These are phyloP conservation scores for Calvatia gigantea DNA, from an alignment of 768 basidiomycete genomes.

Conservation along the genomic window DNA sequence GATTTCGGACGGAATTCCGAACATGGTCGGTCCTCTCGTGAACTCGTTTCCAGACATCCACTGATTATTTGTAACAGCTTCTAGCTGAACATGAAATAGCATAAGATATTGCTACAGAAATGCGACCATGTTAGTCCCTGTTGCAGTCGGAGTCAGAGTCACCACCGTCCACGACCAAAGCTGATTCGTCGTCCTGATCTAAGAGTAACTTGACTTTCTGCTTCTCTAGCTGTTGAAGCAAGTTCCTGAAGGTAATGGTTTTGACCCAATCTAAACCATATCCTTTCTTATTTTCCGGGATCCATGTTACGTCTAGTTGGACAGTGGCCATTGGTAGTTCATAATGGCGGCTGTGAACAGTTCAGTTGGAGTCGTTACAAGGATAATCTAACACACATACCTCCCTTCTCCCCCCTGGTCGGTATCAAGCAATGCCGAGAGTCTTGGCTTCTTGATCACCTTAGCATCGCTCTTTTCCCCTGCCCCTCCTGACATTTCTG, in stretches of 20 bases:
- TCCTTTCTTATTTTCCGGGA: not conserved
- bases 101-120: constrained; percentile 23
- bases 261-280: not conserved
- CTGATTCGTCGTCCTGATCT: not conserved
- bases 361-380: too few relatives aligned
- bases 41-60: not conserved
- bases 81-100: constrained; percentile 90
- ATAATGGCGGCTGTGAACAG: not conserved
- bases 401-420: not conserved
- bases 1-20: constrained; percentile 93
- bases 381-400: not conserved
- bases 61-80: constrained; percentile 44
- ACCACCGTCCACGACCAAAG: not conserved
- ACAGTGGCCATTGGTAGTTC: not conserved
- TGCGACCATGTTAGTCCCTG: too few relatives aligned
- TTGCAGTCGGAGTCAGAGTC: not conserved
- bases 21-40: constrained; percentile 74
- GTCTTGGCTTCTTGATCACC: not conserved
- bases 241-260: not conserved
- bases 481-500: too few relatives aligned
- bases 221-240: not conserved
- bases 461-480: not conserved
- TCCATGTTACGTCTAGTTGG: not conserved
- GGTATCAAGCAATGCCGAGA: not conserved
- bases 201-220: not conserved